A percentile compares a stretch with the other conserved stretches of the same genome.
Conservation (phyloP, 2,329 filamentous ascomycete species). For the Calonectria montana region DNA sequence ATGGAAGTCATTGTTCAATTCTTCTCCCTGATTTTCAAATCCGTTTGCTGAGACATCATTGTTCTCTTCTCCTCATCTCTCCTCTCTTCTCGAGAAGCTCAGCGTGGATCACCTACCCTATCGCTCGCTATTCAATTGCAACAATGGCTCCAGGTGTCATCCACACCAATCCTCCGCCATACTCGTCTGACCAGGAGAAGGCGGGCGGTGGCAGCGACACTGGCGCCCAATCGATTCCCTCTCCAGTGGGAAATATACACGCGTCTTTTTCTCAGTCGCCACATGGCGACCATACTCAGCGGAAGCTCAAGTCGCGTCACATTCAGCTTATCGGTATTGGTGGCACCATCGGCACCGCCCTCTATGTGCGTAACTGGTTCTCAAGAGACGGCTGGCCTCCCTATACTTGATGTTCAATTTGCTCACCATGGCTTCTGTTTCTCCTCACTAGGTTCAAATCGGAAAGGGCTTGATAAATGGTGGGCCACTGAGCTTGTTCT, state of each 20-base stretch:
- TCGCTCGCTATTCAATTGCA: background rate
- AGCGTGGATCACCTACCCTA: background rate
- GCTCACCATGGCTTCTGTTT: conserved; percentile 27
- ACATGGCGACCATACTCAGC: conserved; percentile 53
- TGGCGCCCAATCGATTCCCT: background rate
- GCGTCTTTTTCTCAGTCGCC: background rate
- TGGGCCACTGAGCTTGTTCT: conserved; percentile 67
- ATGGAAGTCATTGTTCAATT: conserved; percentile 44
- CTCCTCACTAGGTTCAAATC: conserved; percentile 60
- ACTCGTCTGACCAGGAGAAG: conserved; percentile 40
- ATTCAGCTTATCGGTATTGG: conserved; percentile 73
- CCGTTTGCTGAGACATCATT: conserved; percentile 33
- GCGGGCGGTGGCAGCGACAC: conserved; percentile 9
- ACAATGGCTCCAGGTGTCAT: conserved; percentile 38
- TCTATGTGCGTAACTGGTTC: conserved; percentile 57
- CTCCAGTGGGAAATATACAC: background rate
- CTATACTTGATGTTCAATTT: conserved; percentile 2
- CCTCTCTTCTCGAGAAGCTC: background rate
- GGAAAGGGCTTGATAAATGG: conserved; percentile 68
- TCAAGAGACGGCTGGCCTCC: background rate
- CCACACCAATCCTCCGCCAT: conserved; percentile 36
- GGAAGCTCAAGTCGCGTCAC: conserved; percentile 65
- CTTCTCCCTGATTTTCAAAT: conserved; percentile 42
- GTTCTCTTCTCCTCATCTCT: background rate
- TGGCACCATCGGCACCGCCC: conserved; percentile 72